These are phyloP conservation scores for Fusarium agapanthi DNA, from an alignment of 2,329 filamentous ascomycete species.

Conservation along the genomic window DNA sequence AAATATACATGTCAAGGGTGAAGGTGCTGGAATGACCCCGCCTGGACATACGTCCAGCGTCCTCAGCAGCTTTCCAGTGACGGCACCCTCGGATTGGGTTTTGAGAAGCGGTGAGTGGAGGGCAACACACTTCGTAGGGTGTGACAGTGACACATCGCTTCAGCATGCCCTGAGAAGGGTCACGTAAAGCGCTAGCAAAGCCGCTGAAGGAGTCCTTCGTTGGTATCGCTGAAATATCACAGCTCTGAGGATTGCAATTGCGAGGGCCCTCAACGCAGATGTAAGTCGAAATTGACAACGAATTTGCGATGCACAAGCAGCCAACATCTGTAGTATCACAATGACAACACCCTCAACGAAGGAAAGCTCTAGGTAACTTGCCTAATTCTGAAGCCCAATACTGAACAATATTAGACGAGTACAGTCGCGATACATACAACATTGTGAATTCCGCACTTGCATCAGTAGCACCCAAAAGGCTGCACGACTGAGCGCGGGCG, in stretches of 20 bases:
- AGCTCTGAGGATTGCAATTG: conserved; percentile 22
- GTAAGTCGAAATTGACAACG: conserved; percentile 18
- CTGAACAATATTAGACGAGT: conserved; percentile 35
- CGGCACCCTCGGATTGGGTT: conserved; percentile 35
- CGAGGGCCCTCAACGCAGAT: conserved; percentile 11
- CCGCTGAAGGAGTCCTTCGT: conserved; percentile 33
- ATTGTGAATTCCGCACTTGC: conserved; percentile 31
- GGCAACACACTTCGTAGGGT: conserved; percentile 27
- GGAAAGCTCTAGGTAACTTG: conserved; percentile 4
- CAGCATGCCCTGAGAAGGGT: conserved; percentile 37
- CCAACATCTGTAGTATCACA: conserved; percentile 2
- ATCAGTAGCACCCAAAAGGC: conserved; percentile 36
- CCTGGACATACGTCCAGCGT: conserved; percentile 26
- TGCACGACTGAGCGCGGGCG: conserved; percentile 26
- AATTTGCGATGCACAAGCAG: conserved; percentile 25
- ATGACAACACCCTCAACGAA: neutral
- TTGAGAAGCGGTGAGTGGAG: conserved; percentile 29
- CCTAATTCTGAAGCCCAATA: neutral
- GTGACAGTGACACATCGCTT: conserved; percentile 40
- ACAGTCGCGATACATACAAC: conserved; percentile 32
- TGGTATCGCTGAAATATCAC: conserved; percentile 43
- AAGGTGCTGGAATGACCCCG: conserved; percentile 45
- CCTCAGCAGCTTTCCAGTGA: conserved; percentile 20
- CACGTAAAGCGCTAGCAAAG: conserved; percentile 34
- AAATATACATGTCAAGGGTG: conserved; percentile 42